Base-by-base conservation (phyloP, 768 basidiomycete genomes). In the Pilatotrama ljubarskyi region DNA sequence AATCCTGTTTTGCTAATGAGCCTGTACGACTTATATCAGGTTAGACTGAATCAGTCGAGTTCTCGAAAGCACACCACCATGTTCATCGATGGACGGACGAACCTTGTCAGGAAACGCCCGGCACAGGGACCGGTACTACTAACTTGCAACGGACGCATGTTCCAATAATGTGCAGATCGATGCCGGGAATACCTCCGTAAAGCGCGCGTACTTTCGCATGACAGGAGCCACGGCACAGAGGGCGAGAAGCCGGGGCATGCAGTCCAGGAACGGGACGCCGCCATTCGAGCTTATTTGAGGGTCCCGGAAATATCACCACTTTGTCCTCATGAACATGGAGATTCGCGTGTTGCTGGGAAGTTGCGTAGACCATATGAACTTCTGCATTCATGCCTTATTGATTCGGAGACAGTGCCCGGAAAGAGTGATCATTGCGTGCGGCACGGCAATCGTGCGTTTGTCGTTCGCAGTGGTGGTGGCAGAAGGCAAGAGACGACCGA, bases 281-380 rank as follows among this genome's bases (percentile, higher is more conserved):
- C n/a, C 5, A 15, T 35, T 36, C 48, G 55, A 41, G 55, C 55
- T 57, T 49, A 50, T 49, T 48, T 49, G 47, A 49, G 38, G 29
- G 38, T 11, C n/a, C 18, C 17, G 18, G 38, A 18, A 35, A 50
- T 49, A 17, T 24, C 14, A 29, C 24, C 20, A 22, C 13, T 11
- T 24, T 10, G 43, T 41, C 40, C 53, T 38, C 55, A 57, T 32
- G 53, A 49, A 38, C 46, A 37, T 56, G 44, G 36, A 24, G 15
- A 22, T 17, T 47, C 55, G 55, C 48, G 25, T 50, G 55, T 25
- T 29, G 26, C 26, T 57, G 55, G 38, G 55, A 49, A 29, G 55
- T 26, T 8, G 55, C 38, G 3, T 38, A 22, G 22, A 10, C n/a
- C 9, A 5, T 1, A 51, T 40, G 24, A 20, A 13, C 37, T 40